A percentile compares a stretch with the other conserved stretches of the same genome.
phyloP scores from a whole-genome alignment of 148 eudicot genomes.

The Camellia granthamiana region DNA sequence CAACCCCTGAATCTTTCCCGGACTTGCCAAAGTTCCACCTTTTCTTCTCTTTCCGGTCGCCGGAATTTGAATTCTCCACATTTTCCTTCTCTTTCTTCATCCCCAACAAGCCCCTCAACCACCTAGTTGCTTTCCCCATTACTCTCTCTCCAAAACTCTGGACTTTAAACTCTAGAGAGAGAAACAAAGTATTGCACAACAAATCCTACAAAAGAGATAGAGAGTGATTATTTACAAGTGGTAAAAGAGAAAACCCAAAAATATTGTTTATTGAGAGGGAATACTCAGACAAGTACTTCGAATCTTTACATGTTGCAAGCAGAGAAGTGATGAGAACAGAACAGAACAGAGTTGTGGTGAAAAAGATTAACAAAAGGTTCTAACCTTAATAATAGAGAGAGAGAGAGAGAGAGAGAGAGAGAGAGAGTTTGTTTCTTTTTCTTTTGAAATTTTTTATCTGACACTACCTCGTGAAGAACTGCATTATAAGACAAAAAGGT shows the following conservation, averaged over 20 bases:
- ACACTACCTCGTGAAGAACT: conserved; percentile 63
- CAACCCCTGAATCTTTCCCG: conserved; percentile 21
- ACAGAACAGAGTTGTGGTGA: conserved; percentile 18
- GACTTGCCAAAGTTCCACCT: conserved; percentile 60
- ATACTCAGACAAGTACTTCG: neutral
- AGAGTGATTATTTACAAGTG: neutral
- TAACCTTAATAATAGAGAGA: conserved; percentile 21
- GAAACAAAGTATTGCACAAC: neutral
- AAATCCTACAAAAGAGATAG: conserved; percentile 17
- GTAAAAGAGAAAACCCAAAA: neutral
- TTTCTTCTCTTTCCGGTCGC: conserved; percentile 42
- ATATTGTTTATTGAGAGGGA: neutral
- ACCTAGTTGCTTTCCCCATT: conserved; percentile 85
- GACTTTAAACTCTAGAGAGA: conserved; percentile 16
- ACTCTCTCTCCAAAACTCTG: neutral
- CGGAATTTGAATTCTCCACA: conserved; percentile 22
- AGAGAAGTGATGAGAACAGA: conserved; percentile 30
- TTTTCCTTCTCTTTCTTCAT: conserved; percentile 67
- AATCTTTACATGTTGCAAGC: conserved; percentile 33
- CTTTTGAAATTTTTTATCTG: conserved; percentile 27
- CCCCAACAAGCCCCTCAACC: conserved; percentile 72
- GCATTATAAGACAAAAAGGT: conserved; percentile 63
- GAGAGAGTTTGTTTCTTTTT: neutral
- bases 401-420: conserved; percentile 2
- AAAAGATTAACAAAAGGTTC: conserved; percentile 18